Base-by-base conservation (phyloP, 2,329 filamentous ascomycete genomes). In the Xylariales sp. region DNA sequence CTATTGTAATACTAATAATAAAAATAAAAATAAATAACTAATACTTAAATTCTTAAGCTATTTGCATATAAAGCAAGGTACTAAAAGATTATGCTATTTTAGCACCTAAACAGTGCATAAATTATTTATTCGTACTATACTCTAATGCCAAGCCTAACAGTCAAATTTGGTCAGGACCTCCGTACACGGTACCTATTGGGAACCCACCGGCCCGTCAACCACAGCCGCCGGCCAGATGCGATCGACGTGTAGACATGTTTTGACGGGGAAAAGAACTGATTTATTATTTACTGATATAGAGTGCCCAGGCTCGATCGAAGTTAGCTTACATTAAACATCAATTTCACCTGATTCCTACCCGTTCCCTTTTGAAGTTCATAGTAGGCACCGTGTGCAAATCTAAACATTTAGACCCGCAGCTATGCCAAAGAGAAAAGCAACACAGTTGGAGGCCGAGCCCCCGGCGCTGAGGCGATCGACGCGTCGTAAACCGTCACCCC, bases 401-500 rank as follows among this genome's bases (percentile, higher is more conserved):
- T 55, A 54, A 43, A n/a, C 16, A 56, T 34, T n/a, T 5, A 45
- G 23, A 49, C 14, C n/a, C 36, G 46, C 52, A 28, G 28, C 23
- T 36, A 72, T 72, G 70, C 64, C 70, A 12, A 71, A 71, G 46
- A 69, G 66, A 46, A 71, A 69, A 64, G 64, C 64, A 57, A 7
- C 53, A 54, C 53, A 59, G 49, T 46, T 60, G n/a, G 60, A 64
- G 41, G 14, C 43, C 12, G 70, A 71, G 48, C 3, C 56, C 5
- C 12, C 68, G 28, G 49, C 52, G 6, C 54, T 63, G n/a, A 64
- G 70, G 36, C 69, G 70, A 36, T 72, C 70, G 14, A 66, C 70
- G 67, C 70, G 70, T 66, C 70, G 48, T 12, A 72, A 69, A 58
- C 2, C 67, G 39, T 53, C 62, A 36, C 32, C 54, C 23, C 53